phyloP scores from a whole-genome alignment of 2,329 filamentous ascomycete genomes.

The Xylariaceae sp. region DNA sequence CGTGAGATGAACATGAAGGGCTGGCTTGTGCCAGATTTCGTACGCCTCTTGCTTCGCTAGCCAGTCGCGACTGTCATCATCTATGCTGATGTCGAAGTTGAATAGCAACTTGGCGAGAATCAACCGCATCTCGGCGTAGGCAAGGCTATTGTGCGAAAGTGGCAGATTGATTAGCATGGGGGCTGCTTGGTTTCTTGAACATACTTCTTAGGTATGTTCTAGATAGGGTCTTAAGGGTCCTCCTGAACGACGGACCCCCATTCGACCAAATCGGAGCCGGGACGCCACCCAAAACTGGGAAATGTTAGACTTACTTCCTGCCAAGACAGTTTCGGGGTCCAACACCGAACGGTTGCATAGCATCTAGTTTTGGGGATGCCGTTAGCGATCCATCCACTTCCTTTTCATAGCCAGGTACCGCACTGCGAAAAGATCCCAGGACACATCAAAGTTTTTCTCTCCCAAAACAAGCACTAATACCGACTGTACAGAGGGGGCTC shows the following conservation, averaged over 20 bases:
- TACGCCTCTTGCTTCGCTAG: slow-evolving; percentile 28
- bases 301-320: slow-evolving; percentile 31
- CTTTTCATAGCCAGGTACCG: background rate
- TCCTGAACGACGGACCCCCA: too few relatives aligned
- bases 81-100: slow-evolving; percentile 35
- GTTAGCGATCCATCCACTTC: background rate
- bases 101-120: slow-evolving; percentile 35
- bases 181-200: too few relatives aligned
- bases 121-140: slow-evolving; percentile 39
- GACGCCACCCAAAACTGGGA: background rate
- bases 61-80: slow-evolving; percentile 28
- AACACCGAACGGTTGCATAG: slow-evolving; percentile 34
- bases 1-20: slow-evolving; percentile 29
- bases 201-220: too few relatives aligned
- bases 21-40: slow-evolving; percentile 31
- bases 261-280: background rate
- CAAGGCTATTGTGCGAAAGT: slow-evolving; percentile 27
- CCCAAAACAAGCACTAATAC: too few relatives aligned
- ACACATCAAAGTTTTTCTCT: too few relatives aligned
- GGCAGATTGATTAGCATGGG: background rate
- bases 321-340: slow-evolving; percentile 38
- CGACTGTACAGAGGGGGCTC: background rate
- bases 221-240: too few relatives aligned
- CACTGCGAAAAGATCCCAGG: background rate
- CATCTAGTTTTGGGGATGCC: slow-evolving; percentile 12